Conservation (phyloP, 129 eudicot species). For the Lactuca saligna region DNA sequence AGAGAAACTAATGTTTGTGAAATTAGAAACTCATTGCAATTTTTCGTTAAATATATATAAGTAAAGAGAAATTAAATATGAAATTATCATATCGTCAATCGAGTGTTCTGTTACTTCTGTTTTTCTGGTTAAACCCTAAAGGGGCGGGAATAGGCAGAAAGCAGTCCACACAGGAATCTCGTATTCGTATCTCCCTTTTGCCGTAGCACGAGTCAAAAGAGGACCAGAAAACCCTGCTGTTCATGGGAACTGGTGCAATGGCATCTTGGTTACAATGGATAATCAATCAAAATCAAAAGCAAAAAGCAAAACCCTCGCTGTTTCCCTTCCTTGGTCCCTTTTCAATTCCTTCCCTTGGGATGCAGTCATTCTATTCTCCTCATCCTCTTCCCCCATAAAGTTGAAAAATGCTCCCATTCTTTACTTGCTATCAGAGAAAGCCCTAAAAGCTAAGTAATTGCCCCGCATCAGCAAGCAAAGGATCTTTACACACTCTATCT, state of each 20-base stretch:
- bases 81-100: no score
- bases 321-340: constrained; percentile 1
- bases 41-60: no score
- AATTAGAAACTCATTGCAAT: no score
- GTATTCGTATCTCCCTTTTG: constrained; percentile 3
- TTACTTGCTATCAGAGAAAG: constrained; percentile 12
- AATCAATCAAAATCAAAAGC: constrained; percentile 5
- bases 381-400: constrained; percentile 1
- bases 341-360: constrained; percentile 17
- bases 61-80: no score
- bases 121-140: constrained; percentile 7
- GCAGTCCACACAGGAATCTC: constrained; percentile 16
- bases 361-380: constrained; percentile 9
- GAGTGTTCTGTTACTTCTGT: background rate
- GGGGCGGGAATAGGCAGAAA: constrained; percentile 21
- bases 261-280: background rate
- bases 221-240: background rate
- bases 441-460: constrained; percentile 13
- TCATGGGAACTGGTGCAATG: background rate
- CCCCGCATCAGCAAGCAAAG: constrained; percentile 31
- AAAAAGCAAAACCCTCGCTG: constrained; percentile 17
- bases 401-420: constrained; percentile 11
- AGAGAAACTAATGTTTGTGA: no score
- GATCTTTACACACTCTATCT: constrained; percentile 22
- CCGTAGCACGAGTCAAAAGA: constrained; percentile 1